Evolutionary conservation across 2,329 filamentous ascomycete genomes (phyloP).

Genomic region (Monosporascus sp.): DNA sequence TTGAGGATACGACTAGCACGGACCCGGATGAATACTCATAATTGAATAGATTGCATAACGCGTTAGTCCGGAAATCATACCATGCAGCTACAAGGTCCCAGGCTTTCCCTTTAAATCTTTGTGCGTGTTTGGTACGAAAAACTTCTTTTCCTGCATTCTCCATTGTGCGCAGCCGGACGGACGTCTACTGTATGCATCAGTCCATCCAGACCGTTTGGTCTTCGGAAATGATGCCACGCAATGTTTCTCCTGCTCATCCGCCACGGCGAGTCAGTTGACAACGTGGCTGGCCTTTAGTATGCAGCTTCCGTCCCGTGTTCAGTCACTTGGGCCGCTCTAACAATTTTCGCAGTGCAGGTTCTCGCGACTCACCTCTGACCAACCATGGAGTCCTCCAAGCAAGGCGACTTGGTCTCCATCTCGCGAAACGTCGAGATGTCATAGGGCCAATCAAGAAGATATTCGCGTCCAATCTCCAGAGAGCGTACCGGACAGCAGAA

Average conservation of each 20-base stretch:
- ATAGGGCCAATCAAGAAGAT: slow-evolving; percentile 49
- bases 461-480: slow-evolving; percentile 72
- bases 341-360: slow-evolving; percentile 57
- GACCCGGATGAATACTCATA: too few relatives aligned
- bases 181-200: too few relatives aligned
- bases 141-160: too few relatives aligned
- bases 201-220: neutral
- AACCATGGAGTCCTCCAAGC: slow-evolving; percentile 77
- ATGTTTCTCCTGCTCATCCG: slow-evolving; percentile 68
- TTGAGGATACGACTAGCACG: too few relatives aligned
- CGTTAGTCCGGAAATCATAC: too few relatives aligned
- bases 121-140: too few relatives aligned
- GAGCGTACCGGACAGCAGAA: slow-evolving; percentile 67
- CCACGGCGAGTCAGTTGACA: slow-evolving; percentile 88
- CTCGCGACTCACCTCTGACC: slow-evolving; percentile 74
- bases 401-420: slow-evolving; percentile 60
- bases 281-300: slow-evolving; percentile 72
- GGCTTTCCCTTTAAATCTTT: too few relatives aligned
- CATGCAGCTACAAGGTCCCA: too few relatives aligned
- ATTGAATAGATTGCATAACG: too few relatives aligned
- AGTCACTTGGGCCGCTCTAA: slow-evolving; percentile 17
- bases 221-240: slow-evolving; percentile 14
- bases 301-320: slow-evolving; percentile 15
- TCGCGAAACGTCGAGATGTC: slow-evolving; percentile 32
- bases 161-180: too few relatives aligned